Evolutionary conservation across 2,329 filamentous ascomycete genomes (phyloP), one percentile per base, ranked within the genome.

Genomic region (Talaromyces sp.): DNA sequence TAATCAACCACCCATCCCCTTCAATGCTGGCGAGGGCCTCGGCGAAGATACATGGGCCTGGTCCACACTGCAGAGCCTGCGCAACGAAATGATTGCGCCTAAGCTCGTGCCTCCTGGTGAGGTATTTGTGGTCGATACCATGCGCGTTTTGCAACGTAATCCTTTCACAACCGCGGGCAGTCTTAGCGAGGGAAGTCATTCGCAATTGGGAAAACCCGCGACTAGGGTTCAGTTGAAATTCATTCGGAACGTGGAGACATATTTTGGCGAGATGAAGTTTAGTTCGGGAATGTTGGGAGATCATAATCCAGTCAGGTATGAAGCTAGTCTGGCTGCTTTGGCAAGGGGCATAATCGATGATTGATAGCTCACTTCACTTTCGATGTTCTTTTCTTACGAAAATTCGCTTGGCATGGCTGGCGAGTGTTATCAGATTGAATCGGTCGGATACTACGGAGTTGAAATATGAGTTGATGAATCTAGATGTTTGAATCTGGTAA

Each of bases 51-150:
- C 85, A 33, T 92, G 89, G 89, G 86, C 87, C 0, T 86, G 86
- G 71, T 83, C 86, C 0, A 84, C 88, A 0, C 80, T 92, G 5
- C 86, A 87, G 69, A 83, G 83, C 0, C 75, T 93, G 16, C 82
- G 89, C 2, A 84, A 84, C 2, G 85, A 82, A 67, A 90, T 92
- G 86, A 81, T 84, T 65, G 87, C 84, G 58, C 79, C 83, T 35
- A 92, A 92, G 70, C 80, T 93, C 2, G 76, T 91, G 54, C 90
- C 90, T 1, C 90, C 90, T 0, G 90, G 90, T 0, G 89, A 93
- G 71, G 87, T 92, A 0, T 92, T 92, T 69, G 79, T 86, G 1
- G 82, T 92, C 2, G 88, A 91, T 75, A 88, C 83, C 25, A 86
- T 86, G 71, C 81, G 82, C 8, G 88, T 90, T 3, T 76, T 92